A percentile compares a stretch with the other conserved stretches of the same genome.
Conservation (phyloP, 78 protist genomes). For the Dictyostelium brefeldianum region DNA sequence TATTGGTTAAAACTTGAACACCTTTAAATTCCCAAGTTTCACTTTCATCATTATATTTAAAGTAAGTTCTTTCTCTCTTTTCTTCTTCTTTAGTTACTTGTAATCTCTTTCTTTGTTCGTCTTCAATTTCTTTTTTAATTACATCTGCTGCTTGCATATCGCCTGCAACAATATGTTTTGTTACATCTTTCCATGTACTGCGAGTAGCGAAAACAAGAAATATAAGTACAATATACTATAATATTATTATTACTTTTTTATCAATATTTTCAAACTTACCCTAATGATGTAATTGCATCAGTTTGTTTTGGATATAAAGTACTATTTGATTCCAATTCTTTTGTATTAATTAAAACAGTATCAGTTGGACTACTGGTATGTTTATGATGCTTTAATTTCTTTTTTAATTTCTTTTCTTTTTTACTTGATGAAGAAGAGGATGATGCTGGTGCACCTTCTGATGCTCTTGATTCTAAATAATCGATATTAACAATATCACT, state of each 20-base stretch:
- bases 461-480: constrained; percentile 42
- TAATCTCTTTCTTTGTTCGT: constrained; percentile 78
- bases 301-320: constrained; percentile 69
- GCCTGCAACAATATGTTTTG: constrained; percentile 61
- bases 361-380: constrained; percentile 44
- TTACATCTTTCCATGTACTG: constrained; percentile 74
- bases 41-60: constrained; percentile 47
- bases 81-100: constrained; percentile 67
- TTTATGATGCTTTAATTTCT: constrained; percentile 9
- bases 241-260: no score
- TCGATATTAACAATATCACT: constrained; percentile 52
- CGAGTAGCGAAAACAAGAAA: neutral
- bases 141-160: constrained; percentile 66
- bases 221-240: neutral
- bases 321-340: constrained; percentile 36
- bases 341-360: constrained; percentile 48
- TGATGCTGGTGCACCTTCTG: constrained; percentile 3
- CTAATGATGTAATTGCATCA: constrained; percentile 45
- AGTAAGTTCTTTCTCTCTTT: constrained; percentile 71
- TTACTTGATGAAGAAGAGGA: neutral
- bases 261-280: no score
- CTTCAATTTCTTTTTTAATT: constrained; percentile 76
- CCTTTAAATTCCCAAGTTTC: constrained; percentile 64
- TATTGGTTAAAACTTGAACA: neutral
- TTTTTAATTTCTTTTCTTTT: constrained; percentile 17